Percentiles rank a stretch among this genome's conserved stretches.
These are phyloP conservation scores for Knufia petricola DNA, from an alignment of 2,329 filamentous ascomycete species.

Conservation along the genomic window DNA sequence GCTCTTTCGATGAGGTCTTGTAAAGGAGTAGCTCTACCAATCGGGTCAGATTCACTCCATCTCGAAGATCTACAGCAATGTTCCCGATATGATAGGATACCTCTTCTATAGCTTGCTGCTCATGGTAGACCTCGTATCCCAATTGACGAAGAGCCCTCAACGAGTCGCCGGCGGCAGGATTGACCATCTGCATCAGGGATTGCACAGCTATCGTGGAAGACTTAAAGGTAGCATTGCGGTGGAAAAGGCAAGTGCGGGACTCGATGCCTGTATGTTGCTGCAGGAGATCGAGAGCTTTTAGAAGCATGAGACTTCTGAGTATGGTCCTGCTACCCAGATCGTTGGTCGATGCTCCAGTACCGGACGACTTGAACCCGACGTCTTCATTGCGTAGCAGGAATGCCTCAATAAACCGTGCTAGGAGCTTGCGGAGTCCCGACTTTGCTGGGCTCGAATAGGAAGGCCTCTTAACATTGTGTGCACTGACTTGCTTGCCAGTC, in stretches of 20 bases:
- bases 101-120: constrained; percentile 50
- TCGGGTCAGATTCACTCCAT: constrained; percentile 51
- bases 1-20: constrained; percentile 27
- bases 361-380: constrained; percentile 31
- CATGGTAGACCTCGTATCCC: constrained; percentile 45
- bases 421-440: constrained; percentile 31
- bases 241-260: constrained; percentile 39
- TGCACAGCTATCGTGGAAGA: constrained; percentile 46
- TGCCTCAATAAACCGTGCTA: constrained; percentile 46
- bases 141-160: constrained; percentile 46
- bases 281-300: constrained; percentile 49
- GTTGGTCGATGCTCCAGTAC: constrained; percentile 14
- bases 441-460: background rate
- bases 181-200: constrained; percentile 42
- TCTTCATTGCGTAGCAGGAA: constrained; percentile 53
- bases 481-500: constrained; percentile 38
- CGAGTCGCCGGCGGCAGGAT: constrained; percentile 52
- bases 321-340: constrained; percentile 30
- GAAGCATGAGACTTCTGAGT: constrained; percentile 50
- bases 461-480: background rate
- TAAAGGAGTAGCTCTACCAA: constrained; percentile 51
- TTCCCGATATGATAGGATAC: constrained; percentile 50
- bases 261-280: constrained; percentile 31
- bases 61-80: constrained; percentile 52
- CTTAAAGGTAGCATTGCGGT: constrained; percentile 43